These are phyloP conservation scores for Pisolithus tinctorius DNA, from an alignment of 768 basidiomycete species.

Conservation along the genomic window DNA sequence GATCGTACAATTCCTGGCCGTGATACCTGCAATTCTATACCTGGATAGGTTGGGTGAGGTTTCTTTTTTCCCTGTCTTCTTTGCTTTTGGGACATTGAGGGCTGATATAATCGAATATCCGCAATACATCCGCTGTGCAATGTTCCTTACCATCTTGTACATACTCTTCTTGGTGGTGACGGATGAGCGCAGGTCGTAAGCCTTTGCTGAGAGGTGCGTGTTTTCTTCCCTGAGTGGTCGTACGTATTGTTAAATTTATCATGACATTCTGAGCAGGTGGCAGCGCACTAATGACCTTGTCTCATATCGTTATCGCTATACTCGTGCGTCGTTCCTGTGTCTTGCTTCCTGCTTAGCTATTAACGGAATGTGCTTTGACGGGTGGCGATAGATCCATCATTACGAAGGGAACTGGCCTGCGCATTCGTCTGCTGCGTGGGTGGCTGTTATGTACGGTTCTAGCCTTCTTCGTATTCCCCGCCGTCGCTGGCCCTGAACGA, in stretches of 20 bases:
- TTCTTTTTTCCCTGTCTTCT: neutral
- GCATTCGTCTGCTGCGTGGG: constrained; percentile 57
- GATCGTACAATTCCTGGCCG: constrained; percentile 70
- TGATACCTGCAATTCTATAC: constrained; percentile 63
- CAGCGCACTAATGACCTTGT: constrained; percentile 52
- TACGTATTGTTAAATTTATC: neutral
- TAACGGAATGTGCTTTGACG: neutral
- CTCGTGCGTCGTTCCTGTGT: constrained; percentile 36
- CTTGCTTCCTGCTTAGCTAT: neutral
- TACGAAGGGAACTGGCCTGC: constrained; percentile 53
- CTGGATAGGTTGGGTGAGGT: constrained; percentile 58
- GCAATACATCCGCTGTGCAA: neutral
- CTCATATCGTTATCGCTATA: constrained; percentile 60
- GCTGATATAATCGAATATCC: neutral
- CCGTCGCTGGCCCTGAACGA: neutral
- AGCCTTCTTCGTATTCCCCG: neutral
- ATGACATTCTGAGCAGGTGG: constrained; percentile 33
- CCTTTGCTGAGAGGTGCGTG: constrained; percentile 51
- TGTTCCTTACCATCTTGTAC: neutral
- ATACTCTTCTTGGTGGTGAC: neutral
- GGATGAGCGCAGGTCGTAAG: constrained; percentile 43
- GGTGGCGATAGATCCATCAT: constrained; percentile 28
- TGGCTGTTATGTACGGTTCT: constrained; percentile 52
- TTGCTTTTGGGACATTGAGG: neutral
- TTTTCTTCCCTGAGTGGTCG: neutral